Base-by-base conservation (phyloP, 2,329 filamentous ascomycete genomes). In the Aspergillus vadensis region DNA sequence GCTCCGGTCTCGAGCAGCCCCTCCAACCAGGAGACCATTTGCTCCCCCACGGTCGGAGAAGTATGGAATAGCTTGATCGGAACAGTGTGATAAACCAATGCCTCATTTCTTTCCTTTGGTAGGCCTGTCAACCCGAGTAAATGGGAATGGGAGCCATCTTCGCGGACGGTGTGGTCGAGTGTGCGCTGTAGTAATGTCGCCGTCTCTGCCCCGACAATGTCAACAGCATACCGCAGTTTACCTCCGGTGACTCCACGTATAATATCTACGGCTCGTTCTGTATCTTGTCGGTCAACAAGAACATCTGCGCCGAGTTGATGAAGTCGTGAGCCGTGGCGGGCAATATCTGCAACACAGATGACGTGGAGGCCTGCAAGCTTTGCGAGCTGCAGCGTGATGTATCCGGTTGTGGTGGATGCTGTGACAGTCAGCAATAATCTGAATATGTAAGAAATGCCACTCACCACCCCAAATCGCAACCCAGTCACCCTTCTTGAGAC, bases 41-140 rank as follows among this genome's bases (percentile, higher is more conserved):
- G 80, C 63, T 87, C 83, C 0, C 90, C 90, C 0, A 92, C 79
- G 1, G 80, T 79, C 0, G 86, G 83, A 0, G 87, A 81, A 60
- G 89, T 86, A 69, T 93, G 90, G 69, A 91, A 92, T 4, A 91
- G 69, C 73, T 92, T 92, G 63, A 93, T 90, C 0, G 90, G 90
- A 0, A 92, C 87, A 0, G 81, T 85, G 68, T 91, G 89, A 59
- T 86, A 82, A 5, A 79, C 71, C 0, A 86, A 78, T 0, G 81
- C 81, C 0, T 74, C 56, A 0, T 74, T 73, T 1, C 75, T 73
- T 4, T 76, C 77, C 69, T 90, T 91, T 0, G 90, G 90, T 3
- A 91, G 65, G 0, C 89, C 89, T 0, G 86, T 86, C 48, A 92
- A 67, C 0, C 89, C 89, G 0, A 92, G 81, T 0, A 92, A 77